Conservation (phyloP, 345 rosid species). For the Rhodamnia rubescens region DNA sequence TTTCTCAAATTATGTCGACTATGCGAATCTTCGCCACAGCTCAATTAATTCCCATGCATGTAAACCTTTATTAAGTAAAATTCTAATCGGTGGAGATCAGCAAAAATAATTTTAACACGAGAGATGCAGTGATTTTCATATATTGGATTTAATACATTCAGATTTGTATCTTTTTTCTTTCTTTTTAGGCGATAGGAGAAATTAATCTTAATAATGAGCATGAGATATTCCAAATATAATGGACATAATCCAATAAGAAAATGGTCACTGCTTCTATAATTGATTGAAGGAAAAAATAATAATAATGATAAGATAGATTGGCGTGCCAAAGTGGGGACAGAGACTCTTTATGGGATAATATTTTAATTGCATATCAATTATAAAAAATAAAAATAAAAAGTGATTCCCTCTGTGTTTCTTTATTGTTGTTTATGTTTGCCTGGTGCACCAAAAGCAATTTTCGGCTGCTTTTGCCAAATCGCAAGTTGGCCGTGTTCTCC, state of each 20-base stretch:
- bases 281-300: not conserved
- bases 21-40: not conserved
- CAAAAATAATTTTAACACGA: not conserved
- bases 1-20: too few relatives aligned
- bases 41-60: rapidly evolving
- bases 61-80: not conserved
- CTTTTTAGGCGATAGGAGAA: not conserved
- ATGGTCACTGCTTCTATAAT: not conserved
- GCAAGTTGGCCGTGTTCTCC: not conserved
- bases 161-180: not conserved
- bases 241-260: not conserved
- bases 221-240: not conserved
- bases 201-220: not conserved
- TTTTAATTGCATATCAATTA: not conserved
- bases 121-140: not conserved
- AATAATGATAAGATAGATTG: not conserved
- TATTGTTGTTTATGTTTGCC: not conserved
- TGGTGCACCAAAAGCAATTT: not conserved
- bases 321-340: not conserved
- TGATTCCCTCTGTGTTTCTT: not conserved
- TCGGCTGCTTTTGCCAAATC: not conserved
- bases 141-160: not conserved
- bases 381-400: not conserved
- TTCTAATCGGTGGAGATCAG: rapidly evolving
- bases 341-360: not conserved